Evolutionary conservation across 179 eudicot genomes (phyloP).

Genomic region (Spinacia oleracea): DNA sequence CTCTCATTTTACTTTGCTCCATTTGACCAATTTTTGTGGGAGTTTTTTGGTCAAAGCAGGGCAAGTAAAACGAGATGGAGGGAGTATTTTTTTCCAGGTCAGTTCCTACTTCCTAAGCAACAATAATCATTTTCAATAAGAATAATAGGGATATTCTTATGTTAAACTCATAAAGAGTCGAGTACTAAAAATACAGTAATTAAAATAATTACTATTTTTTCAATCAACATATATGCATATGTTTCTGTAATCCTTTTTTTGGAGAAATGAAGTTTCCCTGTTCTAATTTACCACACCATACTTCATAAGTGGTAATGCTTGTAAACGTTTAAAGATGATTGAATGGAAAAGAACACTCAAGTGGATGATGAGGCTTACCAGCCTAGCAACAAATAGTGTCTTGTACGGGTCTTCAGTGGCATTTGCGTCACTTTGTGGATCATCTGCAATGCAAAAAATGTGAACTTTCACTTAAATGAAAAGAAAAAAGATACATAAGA

Average conservation of each 20-base stretch:
- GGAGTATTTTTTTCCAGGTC: no score
- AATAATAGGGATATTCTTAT: no score
- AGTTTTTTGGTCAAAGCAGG: no score
- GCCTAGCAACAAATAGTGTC: constrained; percentile 91
- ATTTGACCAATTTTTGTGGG: no score
- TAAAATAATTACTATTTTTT: background rate
- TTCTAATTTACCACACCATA: background rate
- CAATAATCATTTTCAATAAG: no score
- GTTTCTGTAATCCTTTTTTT: background rate
- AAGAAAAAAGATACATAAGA: background rate
- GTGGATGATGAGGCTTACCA: constrained; percentile 53
- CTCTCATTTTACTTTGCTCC: no score
- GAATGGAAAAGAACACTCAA: background rate
- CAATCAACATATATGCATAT: background rate
- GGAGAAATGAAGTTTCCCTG: background rate
- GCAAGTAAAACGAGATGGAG: no score
- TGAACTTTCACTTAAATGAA: background rate
- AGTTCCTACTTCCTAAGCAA: no score
- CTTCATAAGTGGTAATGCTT: background rate
- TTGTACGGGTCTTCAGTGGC: constrained; percentile 95
- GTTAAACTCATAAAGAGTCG: no score
- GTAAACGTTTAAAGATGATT: background rate
- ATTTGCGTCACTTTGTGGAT: constrained; percentile 83
- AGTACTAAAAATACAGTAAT: no score
- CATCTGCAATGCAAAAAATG: constrained; percentile 53